Evolutionary conservation across 2,329 filamentous ascomycete genomes (phyloP), one percentile per base, ranked within the genome.

Genomic region (Cladosporium cucumerinum): DNA sequence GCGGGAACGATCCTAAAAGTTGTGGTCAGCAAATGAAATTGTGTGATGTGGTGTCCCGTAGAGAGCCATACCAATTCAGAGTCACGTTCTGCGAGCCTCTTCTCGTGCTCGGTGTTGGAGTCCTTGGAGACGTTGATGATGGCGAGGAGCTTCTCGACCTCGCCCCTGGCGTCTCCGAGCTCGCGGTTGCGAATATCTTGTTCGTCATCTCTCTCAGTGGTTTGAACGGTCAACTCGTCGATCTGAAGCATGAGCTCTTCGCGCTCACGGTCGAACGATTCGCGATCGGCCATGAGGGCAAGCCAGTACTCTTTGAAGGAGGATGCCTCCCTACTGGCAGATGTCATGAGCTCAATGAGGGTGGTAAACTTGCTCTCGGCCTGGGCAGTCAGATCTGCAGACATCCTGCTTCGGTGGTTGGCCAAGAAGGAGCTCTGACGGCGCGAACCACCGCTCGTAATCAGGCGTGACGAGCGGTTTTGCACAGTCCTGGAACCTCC

Each of bases 321-420:
- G 11, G 69, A 69, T 6, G 73, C 73, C 57, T 75, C 73, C 21
- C 69, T 68, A 4, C 70, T 72, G 36, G 73, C 73, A 58, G 62
- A 72, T 30, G 69, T 65, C 68, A 75, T 74, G 54, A 74, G 66
- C 51, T 75, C 73, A 25, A 75, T 74, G 64, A 75, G 63, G 16
- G 69, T 66, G 64, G 72, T 70, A 67, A 75, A 75, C 63, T 74
- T 74, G 66, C 64, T 66, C 65, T 74, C 73, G 28, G 72, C 73
- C 52, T 74, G 70, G n/a, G 67, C 65, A 28, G 68, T 72, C 23
- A 71, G 63, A 64, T 74, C 73, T 43, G 67, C 64, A 11, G 72
- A 71, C 70, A 73, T 71, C 57, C 72, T 70, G 65, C 64, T 69
- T 49, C 70, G 69, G 64, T 72, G 70, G 43, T 66, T 66, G 54